A percentile compares a stretch with the other conserved stretches of the same genome.
phyloP scores from a whole-genome alignment of 805 yeast species.

The Tetrapisispora pingtungensis region DNA sequence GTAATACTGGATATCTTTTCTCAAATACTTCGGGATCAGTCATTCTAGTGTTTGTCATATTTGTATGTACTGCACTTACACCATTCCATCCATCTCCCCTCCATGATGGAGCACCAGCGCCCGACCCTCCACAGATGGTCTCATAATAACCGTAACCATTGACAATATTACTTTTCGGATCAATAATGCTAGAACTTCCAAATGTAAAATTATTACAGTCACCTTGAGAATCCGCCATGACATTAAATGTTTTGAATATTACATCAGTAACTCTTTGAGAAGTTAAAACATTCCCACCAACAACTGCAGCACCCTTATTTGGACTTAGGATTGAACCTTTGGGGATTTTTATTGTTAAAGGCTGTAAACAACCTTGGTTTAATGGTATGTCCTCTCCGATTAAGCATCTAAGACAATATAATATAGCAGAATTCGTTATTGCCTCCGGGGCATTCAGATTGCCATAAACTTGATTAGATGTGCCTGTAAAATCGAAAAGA shows the following conservation, averaged over 20 bases:
- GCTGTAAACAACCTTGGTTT: conserved; percentile 85
- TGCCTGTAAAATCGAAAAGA: conserved; percentile 73
- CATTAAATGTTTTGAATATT: conserved; percentile 72
- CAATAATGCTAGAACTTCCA: conserved; percentile 68
- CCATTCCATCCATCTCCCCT: conserved; percentile 74
- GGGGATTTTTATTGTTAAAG: conserved; percentile 61
- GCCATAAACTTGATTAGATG: conserved; percentile 80
- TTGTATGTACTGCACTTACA: conserved; percentile 82
- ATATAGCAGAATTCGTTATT: conserved; percentile 77
- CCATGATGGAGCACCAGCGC: conserved; percentile 50
- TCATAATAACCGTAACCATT: conserved; percentile 84
- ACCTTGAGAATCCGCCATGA: conserved; percentile 94
- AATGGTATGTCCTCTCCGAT: conserved; percentile 83
- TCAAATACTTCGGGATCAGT: conserved; percentile 88
- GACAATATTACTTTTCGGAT: conserved; percentile 34
- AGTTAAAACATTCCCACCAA: conserved; percentile 91
- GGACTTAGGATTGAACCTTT: conserved; percentile 61
- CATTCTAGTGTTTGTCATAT: conserved; percentile 88
- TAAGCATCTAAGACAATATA: conserved; percentile 77
- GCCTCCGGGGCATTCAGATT: conserved; percentile 91
- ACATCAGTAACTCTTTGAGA: conserved; percentile 91
- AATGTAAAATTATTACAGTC: conserved; percentile 91
- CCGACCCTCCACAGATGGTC: conserved; percentile 93
- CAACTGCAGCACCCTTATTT: conserved; percentile 79
- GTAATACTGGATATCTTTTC: conserved; percentile 73